phyloP scores from a whole-genome alignment of 805 yeast genomes.

The Kodamaea kakaduensis region DNA sequence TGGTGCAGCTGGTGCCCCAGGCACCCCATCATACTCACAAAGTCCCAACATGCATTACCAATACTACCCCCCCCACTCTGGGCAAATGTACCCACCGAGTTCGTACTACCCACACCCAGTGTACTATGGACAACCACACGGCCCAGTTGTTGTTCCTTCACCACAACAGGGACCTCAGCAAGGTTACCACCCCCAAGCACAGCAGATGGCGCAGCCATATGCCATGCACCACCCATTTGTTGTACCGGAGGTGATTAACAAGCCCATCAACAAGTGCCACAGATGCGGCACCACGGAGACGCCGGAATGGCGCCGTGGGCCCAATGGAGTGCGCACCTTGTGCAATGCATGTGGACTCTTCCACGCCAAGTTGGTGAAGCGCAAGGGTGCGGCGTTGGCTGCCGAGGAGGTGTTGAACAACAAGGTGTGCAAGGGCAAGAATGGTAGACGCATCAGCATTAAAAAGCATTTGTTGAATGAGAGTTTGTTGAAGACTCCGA shows the following conservation, averaged over 20 bases:
- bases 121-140: slow-evolving; percentile 6
- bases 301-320: slow-evolving; percentile 45
- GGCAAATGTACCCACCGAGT: slow-evolving; percentile 3
- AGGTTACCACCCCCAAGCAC: slow-evolving; percentile 1
- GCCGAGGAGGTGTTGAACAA: slow-evolving; percentile 37
- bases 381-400: slow-evolving; percentile 27
- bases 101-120: slow-evolving; percentile 9
- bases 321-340: slow-evolving; percentile 42
- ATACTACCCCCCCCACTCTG: slow-evolving; percentile 10
- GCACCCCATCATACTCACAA: background rate
- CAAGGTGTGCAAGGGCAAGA: slow-evolving; percentile 42
- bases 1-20: background rate
- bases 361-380: slow-evolving; percentile 37
- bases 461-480: slow-evolving; percentile 23
- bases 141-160: slow-evolving; percentile 4
- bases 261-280: slow-evolving; percentile 37
- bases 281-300: slow-evolving; percentile 45
- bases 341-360: slow-evolving; percentile 44
- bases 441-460: slow-evolving; percentile 38
- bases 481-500: slow-evolving; percentile 10
- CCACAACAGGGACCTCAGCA: slow-evolving; percentile 9
- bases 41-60: slow-evolving; percentile 13
- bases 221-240: slow-evolving; percentile 15
- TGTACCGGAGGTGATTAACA: slow-evolving; percentile 31
- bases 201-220: slow-evolving; percentile 8